Percentiles rank a stretch among this genome's conserved stretches.
These are phyloP conservation scores for Pleurotus tuoliensis DNA, from an alignment of 768 basidiomycete genomes.

Conservation along the genomic window DNA sequence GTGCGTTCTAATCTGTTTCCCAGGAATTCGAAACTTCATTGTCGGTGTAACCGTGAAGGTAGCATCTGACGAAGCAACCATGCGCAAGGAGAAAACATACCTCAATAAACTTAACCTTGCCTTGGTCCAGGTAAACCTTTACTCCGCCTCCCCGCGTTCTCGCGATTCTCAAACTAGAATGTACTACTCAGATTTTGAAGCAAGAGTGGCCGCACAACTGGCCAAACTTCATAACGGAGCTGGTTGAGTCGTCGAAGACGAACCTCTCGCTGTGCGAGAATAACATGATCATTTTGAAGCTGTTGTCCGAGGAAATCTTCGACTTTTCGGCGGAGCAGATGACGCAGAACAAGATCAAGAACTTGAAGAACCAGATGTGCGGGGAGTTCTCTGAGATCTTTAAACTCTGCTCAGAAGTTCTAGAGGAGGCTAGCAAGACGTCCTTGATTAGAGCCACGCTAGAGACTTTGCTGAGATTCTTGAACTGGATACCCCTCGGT, in stretches of 20 bases:
- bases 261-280: constrained; percentile 97
- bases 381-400: constrained; percentile 97
- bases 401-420: constrained; percentile 93
- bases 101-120: constrained; percentile 96
- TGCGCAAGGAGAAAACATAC: constrained; percentile 92
- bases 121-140: constrained; percentile 59
- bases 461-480: constrained; percentile 90
- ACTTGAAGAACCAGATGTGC: constrained; percentile 97
- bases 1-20: too few species aligned
- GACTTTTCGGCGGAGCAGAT: constrained; percentile 98
- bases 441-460: constrained; percentile 92
- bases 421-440: constrained; percentile 95
- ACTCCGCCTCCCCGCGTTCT: too few species aligned
- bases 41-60: constrained; percentile 91
- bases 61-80: constrained; percentile 85
- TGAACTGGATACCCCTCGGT: constrained; percentile 99
- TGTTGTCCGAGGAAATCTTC: constrained; percentile 98
- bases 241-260: constrained; percentile 95
- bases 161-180: too few species aligned
- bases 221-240: constrained; percentile 96
- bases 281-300: constrained; percentile 97
- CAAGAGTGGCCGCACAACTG: constrained; percentile 99
- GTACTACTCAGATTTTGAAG: constrained; percentile 62
- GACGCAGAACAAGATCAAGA: constrained; percentile 97
- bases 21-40: constrained; percentile 85